A percentile compares a stretch with the other conserved stretches of the same genome.
Conservation (phyloP, 2,329 filamentous ascomycete species). For the Botrytis byssoidea region DNA sequence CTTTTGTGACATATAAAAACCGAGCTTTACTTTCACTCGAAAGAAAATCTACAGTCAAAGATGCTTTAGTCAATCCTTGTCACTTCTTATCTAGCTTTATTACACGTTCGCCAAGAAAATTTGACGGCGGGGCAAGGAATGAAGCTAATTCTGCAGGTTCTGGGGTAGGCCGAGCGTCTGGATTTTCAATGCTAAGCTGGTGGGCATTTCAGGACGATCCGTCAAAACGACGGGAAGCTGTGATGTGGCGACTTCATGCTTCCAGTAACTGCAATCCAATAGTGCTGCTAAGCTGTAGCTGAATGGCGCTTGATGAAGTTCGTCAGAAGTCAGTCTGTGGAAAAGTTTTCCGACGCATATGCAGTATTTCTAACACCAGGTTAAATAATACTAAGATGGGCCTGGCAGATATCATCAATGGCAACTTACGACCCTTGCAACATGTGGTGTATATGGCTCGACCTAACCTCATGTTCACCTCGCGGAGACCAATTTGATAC, state of each 20-base stretch:
- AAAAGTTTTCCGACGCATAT: background rate
- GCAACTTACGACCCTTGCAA: background rate
- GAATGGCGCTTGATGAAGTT: background rate
- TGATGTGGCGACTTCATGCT: background rate
- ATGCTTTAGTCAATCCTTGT: background rate
- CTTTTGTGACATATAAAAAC: background rate
- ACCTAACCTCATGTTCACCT: background rate
- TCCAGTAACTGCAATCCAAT: background rate
- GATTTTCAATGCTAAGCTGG: background rate
- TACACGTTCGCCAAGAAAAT: background rate
- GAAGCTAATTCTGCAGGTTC: background rate
- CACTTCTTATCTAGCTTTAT: background rate
- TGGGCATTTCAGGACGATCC: background rate
- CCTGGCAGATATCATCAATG: background rate
- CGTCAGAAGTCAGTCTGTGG: background rate
- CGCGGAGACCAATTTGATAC: background rate
- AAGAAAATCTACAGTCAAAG: background rate
- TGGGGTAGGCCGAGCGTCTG: conserved; percentile 14
- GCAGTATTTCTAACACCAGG: background rate
- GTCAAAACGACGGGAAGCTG: background rate
- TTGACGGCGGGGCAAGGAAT: background rate
- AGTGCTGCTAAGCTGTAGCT: background rate
- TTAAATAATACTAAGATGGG: background rate
- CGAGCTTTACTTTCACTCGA: background rate
- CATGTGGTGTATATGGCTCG: background rate